Conservation (phyloP, 371 early-diverging fungal genomes). For the Apophysomyces trapeziformis region DNA sequence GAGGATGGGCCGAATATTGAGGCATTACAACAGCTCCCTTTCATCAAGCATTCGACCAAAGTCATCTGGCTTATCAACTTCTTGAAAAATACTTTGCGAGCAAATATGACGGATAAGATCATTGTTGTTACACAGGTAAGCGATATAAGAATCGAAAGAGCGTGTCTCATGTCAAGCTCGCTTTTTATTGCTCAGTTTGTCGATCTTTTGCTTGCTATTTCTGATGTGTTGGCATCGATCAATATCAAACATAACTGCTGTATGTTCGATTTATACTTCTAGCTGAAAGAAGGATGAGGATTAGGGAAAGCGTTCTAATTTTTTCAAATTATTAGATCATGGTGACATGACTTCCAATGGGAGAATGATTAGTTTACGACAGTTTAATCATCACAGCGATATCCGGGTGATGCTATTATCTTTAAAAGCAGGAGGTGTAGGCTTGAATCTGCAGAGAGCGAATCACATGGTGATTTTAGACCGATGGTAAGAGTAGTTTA, state of each 20-base stretch:
- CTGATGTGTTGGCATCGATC: conserved; percentile 20
- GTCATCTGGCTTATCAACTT: conserved; percentile 36
- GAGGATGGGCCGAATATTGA: conserved; percentile 31
- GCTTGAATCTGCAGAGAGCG: conserved; percentile 47
- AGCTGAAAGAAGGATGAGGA: neutral
- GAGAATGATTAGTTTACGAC: conserved; percentile 29
- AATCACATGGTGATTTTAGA: conserved; percentile 54
- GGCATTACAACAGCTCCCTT: conserved; percentile 33
- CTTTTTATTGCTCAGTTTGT: conserved; percentile 28
- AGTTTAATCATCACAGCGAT: conserved; percentile 37
- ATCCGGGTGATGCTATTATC: conserved; percentile 43
- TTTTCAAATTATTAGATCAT: conserved; percentile 26
- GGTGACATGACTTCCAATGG: conserved; percentile 31
- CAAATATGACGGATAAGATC: conserved; percentile 33
- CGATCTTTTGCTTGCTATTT: conserved; percentile 34
- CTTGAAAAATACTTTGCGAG: conserved; percentile 18
- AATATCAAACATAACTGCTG: conserved; percentile 32
- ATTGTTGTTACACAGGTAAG: conserved; percentile 48
- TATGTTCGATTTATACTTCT: conserved; percentile 18
- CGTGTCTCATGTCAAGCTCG: too few relatives aligned
- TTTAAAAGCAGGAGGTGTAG: conserved; percentile 50
- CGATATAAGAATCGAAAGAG: neutral
- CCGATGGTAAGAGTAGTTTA: conserved; percentile 29
- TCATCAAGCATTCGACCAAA: conserved; percentile 42
- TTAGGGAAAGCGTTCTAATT: too few relatives aligned